A percentile compares a stretch with the other conserved stretches of the same genome.
Conservation (phyloP, 2,329 filamentous ascomycete genomes). For the Epichloe hybrida region DNA sequence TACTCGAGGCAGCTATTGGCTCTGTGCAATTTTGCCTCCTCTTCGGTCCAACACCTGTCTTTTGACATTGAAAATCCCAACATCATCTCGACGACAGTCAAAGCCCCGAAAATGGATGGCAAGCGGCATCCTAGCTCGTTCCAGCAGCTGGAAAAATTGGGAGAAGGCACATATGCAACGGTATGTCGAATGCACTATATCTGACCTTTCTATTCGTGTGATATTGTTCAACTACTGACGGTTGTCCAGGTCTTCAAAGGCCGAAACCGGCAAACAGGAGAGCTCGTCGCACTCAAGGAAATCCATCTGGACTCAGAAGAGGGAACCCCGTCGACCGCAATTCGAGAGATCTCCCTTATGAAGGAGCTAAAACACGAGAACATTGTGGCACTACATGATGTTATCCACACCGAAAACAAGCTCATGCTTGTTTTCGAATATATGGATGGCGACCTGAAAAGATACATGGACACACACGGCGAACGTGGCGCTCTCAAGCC, state of each 20-base stretch:
- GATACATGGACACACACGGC: constrained; percentile 93
- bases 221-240: constrained; percentile 6
- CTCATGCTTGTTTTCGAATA: constrained; percentile 98
- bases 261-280: constrained; percentile 89
- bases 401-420: constrained; percentile 99
- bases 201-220: not conserved
- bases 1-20: not conserved
- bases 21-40: not conserved
- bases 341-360: constrained; percentile 97
- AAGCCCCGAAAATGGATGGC: constrained; percentile 57
- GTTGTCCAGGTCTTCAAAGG: constrained; percentile 81
- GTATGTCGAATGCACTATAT: constrained; percentile 29
- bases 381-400: constrained; percentile 93
- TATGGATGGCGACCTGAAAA: constrained; percentile 97
- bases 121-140: constrained; percentile 91
- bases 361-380: constrained; percentile 99
- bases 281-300: constrained; percentile 93
- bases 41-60: not conserved
- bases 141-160: constrained; percentile 97
- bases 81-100: not conserved
- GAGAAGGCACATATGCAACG: constrained; percentile 96
- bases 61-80: not conserved
- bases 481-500: constrained; percentile 83
- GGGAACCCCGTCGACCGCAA: constrained; percentile 91
- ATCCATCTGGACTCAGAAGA: constrained; percentile 98